Percentiles rank a stretch among this genome's conserved stretches.
Evolutionary conservation across 1,284 basidiomycete genomes (phyloP).

Genomic region (Tilletia horrida): DNA sequence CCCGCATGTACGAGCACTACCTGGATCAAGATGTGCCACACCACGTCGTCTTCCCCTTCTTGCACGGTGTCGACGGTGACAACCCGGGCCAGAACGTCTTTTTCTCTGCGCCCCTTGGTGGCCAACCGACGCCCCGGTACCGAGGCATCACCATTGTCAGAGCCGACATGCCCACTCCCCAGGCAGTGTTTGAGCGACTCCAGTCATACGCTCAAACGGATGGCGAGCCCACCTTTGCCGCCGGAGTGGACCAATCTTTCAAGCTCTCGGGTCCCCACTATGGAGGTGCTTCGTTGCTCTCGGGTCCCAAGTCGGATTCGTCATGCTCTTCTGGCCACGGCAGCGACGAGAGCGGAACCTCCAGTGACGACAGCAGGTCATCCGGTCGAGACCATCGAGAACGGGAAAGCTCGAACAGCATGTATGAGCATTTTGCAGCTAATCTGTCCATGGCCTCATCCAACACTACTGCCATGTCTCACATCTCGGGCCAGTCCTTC

Average conservation of each 20-base stretch:
- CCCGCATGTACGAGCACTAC: slow-evolving; percentile 37
- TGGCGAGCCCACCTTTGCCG: background rate
- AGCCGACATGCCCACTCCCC: slow-evolving; percentile 45
- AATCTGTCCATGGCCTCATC: slow-evolving; percentile 15
- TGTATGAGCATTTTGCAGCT: slow-evolving; percentile 14
- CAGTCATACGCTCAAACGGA: background rate
- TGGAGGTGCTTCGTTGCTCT: background rate
- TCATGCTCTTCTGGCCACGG: background rate
- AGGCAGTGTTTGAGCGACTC: slow-evolving; percentile 3
- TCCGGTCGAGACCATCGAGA: background rate
- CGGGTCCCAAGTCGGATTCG: background rate
- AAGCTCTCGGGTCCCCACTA: too few species aligned
- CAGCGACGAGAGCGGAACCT: slow-evolving; percentile 1
- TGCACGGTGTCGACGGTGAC: slow-evolving; percentile 50
- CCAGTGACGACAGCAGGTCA: slow-evolving; percentile 9
- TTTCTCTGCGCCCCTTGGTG: slow-evolving; percentile 38
- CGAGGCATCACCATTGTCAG: slow-evolving; percentile 51
- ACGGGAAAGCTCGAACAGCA: background rate
- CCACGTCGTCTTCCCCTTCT: slow-evolving; percentile 47
- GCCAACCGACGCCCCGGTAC: slow-evolving; percentile 43
- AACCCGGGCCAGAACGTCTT: slow-evolving; percentile 45
- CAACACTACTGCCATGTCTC: slow-evolving; percentile 14
- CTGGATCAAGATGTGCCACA: slow-evolving; percentile 43
- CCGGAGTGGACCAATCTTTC: background rate
- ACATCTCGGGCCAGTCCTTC: slow-evolving; percentile 15